These are phyloP conservation scores for Prunus fruticosa DNA, from an alignment of 306 rosid species.

Conservation along the genomic window DNA sequence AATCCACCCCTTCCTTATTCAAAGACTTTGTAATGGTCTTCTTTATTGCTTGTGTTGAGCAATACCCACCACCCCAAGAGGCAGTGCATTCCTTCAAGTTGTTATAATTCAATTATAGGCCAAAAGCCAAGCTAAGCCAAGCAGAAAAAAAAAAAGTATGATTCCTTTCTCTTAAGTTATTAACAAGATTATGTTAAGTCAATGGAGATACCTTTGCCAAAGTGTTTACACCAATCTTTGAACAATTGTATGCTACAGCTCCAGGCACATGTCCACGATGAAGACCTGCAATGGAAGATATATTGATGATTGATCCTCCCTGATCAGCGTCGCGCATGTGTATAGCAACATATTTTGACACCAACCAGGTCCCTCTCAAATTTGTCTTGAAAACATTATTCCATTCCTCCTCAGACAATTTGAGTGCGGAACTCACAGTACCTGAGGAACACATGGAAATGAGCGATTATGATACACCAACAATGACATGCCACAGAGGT, in stretches of 20 bases:
- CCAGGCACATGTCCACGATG: conserved; percentile 70
- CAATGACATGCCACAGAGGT: background rate
- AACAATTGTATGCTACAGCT: conserved; percentile 48
- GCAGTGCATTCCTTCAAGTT: background rate
- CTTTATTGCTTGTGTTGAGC: too few species aligned
- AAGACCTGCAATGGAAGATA: conserved; percentile 62
- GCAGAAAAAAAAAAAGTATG: background rate
- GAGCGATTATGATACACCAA: background rate
- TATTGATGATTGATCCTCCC: conserved; percentile 72
- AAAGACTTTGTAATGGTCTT: too few species aligned
- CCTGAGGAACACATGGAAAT: conserved; percentile 35
- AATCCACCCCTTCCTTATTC: background rate
- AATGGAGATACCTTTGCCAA: conserved; percentile 50
- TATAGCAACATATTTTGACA: conserved; percentile 55
- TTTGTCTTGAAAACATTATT: conserved; percentile 46
- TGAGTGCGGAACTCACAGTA: conserved; percentile 50
- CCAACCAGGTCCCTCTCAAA: conserved; percentile 68
- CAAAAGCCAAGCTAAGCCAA: background rate
- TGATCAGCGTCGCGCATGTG: conserved; percentile 47
- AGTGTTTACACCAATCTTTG: conserved; percentile 54
- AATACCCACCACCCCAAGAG: background rate
- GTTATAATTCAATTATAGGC: background rate
- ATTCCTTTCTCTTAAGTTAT: background rate
- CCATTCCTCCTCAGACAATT: conserved; percentile 75
- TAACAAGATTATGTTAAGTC: background rate